Percentiles rank a stretch among this genome's conserved stretches.
These are phyloP conservation scores for Cryptosporidium ubiquitum DNA, from an alignment of 169 alveolate species.

Conservation along the genomic window DNA sequence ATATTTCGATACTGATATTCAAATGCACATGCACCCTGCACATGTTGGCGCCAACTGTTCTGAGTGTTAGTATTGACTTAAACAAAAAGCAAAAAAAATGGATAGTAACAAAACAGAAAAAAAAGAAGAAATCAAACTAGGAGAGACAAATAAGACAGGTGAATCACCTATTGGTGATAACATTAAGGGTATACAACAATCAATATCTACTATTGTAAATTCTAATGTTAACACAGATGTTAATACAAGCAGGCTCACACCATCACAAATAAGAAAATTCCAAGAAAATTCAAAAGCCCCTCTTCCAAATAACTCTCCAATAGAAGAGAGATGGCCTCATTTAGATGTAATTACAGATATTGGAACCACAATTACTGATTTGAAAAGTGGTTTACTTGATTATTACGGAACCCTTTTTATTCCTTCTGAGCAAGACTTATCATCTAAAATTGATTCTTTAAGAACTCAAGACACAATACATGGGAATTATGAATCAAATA, in stretches of 20 bases:
- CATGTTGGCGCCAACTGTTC: conserved; percentile 30
- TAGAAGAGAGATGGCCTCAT: conserved; percentile 72
- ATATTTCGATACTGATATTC: conserved; percentile 16
- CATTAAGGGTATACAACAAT: conserved; percentile 39
- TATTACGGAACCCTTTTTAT: conserved; percentile 57
- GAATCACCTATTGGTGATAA: conserved; percentile 57
- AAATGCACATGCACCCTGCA: conserved; percentile 74
- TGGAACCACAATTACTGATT: conserved; percentile 58
- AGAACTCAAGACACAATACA: conserved; percentile 47
- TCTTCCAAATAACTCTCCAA: conserved; percentile 41
- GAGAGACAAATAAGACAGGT: neutral
- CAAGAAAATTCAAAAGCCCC: conserved; percentile 43
- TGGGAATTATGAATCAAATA: conserved; percentile 40
- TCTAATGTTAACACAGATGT: conserved; percentile 21
- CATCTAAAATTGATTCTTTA: conserved; percentile 60
- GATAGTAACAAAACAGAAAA: neutral
- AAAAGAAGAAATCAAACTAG: conserved; percentile 6
- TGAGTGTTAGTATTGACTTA: neutral
- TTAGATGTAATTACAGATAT: conserved; percentile 43
- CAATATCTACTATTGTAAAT: neutral
- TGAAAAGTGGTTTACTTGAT: conserved; percentile 33
- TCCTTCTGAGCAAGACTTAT: conserved; percentile 58
- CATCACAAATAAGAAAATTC: conserved; percentile 27
- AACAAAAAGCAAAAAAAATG: neutral
- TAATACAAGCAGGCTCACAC: conserved; percentile 32